Base-by-base conservation (phyloP, 1,284 basidiomycete species). In the Cryptococcus sp. region DNA sequence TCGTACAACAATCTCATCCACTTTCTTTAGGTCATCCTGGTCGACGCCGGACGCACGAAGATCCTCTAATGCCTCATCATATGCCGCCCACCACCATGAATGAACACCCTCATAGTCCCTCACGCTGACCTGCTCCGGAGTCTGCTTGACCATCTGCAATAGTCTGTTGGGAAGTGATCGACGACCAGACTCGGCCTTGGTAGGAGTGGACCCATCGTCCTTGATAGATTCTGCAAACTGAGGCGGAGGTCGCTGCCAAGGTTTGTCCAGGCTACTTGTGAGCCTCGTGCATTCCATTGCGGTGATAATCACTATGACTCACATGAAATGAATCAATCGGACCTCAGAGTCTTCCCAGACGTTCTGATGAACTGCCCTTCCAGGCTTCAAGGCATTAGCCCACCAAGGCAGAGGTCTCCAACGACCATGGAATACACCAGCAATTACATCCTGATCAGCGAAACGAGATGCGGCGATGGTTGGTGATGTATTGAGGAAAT, bases 401-500 rank as follows among this genome's bases (percentile, higher is more conserved):
- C 70, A 70, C 75, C 77, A 80, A 0, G 77, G 75, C 14, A 80
- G 57, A 7, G 73, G 72, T 43, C 63, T 55, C 69, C 76, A 78
- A 46, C 59, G 57, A 11, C 85, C 86, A 48, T 78, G 74, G 78
- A 93, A 97, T 65, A 85, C 83, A 31, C 82, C 82, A 1, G 91
- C 82, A 28, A 98, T 82, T 22, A 96, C 81, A 65, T 98, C 93
- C 74, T 98, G 93, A 70, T 98, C 93, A 0, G 91, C 85, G 73
- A 98, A 98, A 37, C 79, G 79, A 76, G 86, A 93, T 1, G 79
- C 79, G 4, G 82, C 63, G 14, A 96, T 79, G 5, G 82, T 79
- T 3, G 86, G 83, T 23, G 85, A 85, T 1, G 83, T 86, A 50
- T 78, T 69, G 48, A 97, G 81, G 70, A 82, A 83, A 37, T 82